Percentiles rank a stretch among this genome's conserved stretches.
Conservation (phyloP, 768 basidiomycete genomes). For the Leucosporidium scottii region DNA sequence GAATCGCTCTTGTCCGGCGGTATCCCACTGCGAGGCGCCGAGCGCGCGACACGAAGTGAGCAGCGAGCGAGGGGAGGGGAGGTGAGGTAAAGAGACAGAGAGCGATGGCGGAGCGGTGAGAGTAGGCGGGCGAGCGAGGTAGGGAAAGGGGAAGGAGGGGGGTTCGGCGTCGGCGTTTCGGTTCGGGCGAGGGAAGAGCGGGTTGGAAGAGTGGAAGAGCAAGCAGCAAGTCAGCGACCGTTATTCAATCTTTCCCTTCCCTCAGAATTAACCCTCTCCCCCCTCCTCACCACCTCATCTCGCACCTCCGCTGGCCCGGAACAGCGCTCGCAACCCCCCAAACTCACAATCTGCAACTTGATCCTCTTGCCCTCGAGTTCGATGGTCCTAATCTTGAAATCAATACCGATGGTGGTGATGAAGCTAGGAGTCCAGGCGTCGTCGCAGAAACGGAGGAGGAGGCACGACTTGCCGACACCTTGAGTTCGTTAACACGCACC, state of each 20-base stretch:
- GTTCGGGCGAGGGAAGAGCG: no score
- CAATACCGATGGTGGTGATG: conserved; percentile 98
- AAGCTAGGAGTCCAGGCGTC: conserved; percentile 99
- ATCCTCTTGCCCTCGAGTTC: conserved; percentile 96
- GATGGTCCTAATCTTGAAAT: conserved; percentile 99
- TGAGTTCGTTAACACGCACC: background rate
- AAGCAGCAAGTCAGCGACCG: background rate
- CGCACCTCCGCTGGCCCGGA: background rate
- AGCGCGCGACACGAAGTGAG: no score
- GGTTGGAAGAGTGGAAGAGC: no score
- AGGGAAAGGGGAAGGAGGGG: no score
- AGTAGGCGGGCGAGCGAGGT: no score
- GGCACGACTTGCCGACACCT: conserved; percentile 85
- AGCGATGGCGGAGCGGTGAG: no score
- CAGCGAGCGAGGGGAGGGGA: no score
- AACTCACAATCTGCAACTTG: conserved; percentile 92
- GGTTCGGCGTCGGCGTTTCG: no score
- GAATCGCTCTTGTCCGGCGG: conserved; percentile 97
- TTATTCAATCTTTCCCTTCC: background rate
- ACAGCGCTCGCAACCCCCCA: background rate
- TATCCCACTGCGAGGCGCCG: conserved; percentile 71
- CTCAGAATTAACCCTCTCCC: background rate
- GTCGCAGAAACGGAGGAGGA: conserved; percentile 77
- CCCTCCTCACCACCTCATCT: background rate
- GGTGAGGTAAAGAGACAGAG: no score